Evolutionary conservation across 768 basidiomycete species (phyloP).

Genomic region (Trichaptum fuscoviolaceum): DNA sequence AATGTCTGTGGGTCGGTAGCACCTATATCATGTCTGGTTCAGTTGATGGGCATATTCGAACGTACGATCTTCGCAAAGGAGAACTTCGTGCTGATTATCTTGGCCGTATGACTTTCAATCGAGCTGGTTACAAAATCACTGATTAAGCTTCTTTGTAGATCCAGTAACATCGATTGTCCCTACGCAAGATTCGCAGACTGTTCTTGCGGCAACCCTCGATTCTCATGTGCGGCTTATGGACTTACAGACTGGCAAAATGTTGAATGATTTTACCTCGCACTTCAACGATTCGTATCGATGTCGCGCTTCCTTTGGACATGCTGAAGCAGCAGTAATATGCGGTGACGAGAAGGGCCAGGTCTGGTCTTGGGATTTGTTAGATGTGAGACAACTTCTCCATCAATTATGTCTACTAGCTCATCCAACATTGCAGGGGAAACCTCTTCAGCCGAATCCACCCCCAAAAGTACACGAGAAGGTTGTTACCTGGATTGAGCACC

Average conservation of each 20-base stretch:
- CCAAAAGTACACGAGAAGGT: constrained; percentile 76
- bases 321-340: constrained; percentile 73
- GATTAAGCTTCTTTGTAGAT: constrained; percentile 39
- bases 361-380: constrained; percentile 92
- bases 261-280: constrained; percentile 84
- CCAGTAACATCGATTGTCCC: constrained; percentile 83
- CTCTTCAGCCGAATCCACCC: constrained; percentile 67
- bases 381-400: constrained; percentile 44
- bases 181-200: constrained; percentile 72
- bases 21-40: constrained; percentile 75
- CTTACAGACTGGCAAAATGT: constrained; percentile 67
- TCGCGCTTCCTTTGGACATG: constrained; percentile 77
- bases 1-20: constrained; percentile 63
- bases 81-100: constrained; percentile 85
- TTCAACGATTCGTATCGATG: constrained; percentile 69
- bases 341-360: constrained; percentile 89
- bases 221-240: constrained; percentile 86
- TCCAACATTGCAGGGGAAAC: constrained; percentile 48
- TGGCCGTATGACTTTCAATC: constrained; percentile 57
- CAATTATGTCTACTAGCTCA: not conserved
- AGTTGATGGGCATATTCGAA: constrained; percentile 87
- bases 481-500: constrained; percentile 89
- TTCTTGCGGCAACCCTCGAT: constrained; percentile 81
- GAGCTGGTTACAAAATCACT: not conserved
- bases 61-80: constrained; percentile 93